These are phyloP conservation scores for Fraxinus anomala DNA, from an alignment of 257 asterid genomes.

Conservation along the genomic window DNA sequence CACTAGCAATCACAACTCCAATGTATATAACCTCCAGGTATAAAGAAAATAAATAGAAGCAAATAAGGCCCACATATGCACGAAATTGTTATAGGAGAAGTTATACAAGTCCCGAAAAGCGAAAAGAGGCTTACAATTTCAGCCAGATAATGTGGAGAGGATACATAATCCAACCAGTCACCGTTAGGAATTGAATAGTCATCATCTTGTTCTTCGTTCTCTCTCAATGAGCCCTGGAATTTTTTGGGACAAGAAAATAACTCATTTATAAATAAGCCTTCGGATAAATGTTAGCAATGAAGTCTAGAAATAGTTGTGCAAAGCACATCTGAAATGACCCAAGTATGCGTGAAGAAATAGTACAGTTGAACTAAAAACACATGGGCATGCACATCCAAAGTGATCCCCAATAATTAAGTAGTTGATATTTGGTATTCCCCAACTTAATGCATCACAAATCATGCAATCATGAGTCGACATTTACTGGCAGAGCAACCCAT, in stretches of 20 bases:
- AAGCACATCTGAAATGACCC: background rate
- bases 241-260: conserved; percentile 16
- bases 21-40: conserved; percentile 69
- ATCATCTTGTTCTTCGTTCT: background rate
- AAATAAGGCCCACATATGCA: background rate
- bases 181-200: too few relatives aligned
- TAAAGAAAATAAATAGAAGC: background rate
- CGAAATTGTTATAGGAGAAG: background rate
- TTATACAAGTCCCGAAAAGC: conserved; percentile 5
- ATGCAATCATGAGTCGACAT: background rate
- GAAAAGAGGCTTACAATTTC: conserved; percentile 60
- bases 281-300: background rate
- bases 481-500: background rate
- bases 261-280: conserved; percentile 13
- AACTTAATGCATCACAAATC: conserved; percentile 4
- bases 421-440: background rate
- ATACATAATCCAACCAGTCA: conserved; percentile 65
- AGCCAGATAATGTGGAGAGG: conserved; percentile 90
- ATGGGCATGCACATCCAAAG: background rate
- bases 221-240: conserved; percentile 70
- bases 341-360: conserved; percentile 3
- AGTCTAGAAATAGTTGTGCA: background rate
- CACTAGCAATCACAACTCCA: conserved; percentile 77
- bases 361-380: background rate
- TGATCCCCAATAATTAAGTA: background rate